phyloP scores from a whole-genome alignment of 2,329 filamentous ascomycete species.

The Capronia epimyces region DNA sequence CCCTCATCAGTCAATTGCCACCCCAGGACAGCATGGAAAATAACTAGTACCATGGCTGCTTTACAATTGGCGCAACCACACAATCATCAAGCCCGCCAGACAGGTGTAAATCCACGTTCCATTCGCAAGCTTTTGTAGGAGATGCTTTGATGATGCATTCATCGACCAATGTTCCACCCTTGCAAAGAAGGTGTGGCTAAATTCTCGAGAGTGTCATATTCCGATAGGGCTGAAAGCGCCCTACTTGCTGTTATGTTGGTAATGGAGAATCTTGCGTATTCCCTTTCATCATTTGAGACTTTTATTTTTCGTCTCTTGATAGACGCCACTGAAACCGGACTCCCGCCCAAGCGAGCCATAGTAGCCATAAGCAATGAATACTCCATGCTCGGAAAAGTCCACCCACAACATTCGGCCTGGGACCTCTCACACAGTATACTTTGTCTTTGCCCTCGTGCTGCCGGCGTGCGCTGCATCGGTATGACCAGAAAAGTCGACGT shows the following conservation, averaged over 20 bases:
- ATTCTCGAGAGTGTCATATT: constrained; percentile 17
- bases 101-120: background rate
- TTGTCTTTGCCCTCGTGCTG: constrained; percentile 92
- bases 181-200: too few relatives aligned
- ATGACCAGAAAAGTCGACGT: constrained; percentile 92
- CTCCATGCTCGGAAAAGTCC: constrained; percentile 6
- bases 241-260: constrained; percentile 21
- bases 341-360: constrained; percentile 2
- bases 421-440: constrained; percentile 70
- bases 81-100: background rate
- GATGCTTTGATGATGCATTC: too few relatives aligned
- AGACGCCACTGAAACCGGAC: constrained; percentile 15
- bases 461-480: constrained; percentile 89
- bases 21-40: background rate
- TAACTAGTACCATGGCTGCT: background rate
- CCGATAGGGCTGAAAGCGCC: constrained; percentile 1
- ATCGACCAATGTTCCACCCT: too few relatives aligned
- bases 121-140: background rate
- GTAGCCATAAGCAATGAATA: background rate
- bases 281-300: constrained; percentile 9
- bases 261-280: constrained; percentile 22
- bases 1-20: background rate
- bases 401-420: background rate
- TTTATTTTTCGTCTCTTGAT: constrained; percentile 4
- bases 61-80: background rate